Percentiles rank a stretch among this genome's conserved stretches.
Conservation (phyloP, 345 rosid species). For the Lepidium africanum region DNA sequence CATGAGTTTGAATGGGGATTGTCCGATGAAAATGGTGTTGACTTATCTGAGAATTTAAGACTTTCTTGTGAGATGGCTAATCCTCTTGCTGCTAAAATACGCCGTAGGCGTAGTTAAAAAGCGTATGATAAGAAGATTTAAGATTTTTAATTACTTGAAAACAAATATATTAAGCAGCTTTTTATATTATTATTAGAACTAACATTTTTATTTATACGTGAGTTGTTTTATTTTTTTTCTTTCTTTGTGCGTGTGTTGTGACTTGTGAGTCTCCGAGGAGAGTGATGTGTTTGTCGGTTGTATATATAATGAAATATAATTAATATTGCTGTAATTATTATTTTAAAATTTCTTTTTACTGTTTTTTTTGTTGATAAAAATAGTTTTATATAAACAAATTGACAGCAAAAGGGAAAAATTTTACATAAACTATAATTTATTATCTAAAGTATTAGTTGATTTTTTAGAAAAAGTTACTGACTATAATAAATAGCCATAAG, state of each 20-base stretch:
- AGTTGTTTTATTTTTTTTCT: not conserved
- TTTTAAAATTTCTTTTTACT: too few species aligned
- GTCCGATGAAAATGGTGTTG: slow-evolving; percentile 32
- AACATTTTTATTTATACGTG: slow-evolving; percentile 15
- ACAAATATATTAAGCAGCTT: not conserved
- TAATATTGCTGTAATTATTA: not conserved
- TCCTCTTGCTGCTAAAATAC: slow-evolving; percentile 44
- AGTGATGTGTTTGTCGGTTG: slow-evolving; percentile 9
- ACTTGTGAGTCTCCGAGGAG: not conserved
- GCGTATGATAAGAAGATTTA: not conserved
- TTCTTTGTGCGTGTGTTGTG: not conserved
- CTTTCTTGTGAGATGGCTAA: slow-evolving; percentile 83
- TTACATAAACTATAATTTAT: too few species aligned
- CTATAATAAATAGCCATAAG: too few species aligned
- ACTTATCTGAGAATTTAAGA: slow-evolving; percentile 58
- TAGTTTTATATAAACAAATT: too few species aligned
- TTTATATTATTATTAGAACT: not conserved
- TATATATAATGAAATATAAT: slow-evolving; percentile 11
- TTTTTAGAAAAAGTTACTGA: too few species aligned
- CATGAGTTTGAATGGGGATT: slow-evolving; percentile 64
- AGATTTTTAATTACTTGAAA: not conserved
- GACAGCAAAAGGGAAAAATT: too few species aligned
- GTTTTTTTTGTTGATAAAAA: too few species aligned
- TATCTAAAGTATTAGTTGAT: too few species aligned
- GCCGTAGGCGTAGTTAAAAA: slow-evolving; percentile 29